Percentiles rank a stretch among this genome's conserved stretches.
Conservation (phyloP, 208 protist species). For the Acanthamoeba royreba region DNA sequence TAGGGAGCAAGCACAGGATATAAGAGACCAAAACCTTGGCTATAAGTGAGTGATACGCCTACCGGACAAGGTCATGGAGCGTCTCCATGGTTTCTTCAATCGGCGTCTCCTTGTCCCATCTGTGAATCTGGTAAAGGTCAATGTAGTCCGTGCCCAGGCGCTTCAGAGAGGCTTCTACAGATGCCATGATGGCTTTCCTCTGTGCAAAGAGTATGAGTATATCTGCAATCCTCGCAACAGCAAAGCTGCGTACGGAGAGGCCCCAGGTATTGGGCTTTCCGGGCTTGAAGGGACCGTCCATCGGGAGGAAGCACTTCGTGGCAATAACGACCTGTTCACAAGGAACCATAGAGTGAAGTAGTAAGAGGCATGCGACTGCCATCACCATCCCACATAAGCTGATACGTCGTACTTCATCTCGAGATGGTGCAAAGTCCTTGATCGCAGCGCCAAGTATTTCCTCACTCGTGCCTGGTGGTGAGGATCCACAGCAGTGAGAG, state of each 20-base stretch:
- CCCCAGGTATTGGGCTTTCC: background rate
- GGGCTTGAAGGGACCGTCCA: background rate
- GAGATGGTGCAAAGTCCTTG: background rate
- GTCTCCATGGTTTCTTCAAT: constrained; percentile 52
- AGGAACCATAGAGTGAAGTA: too few species aligned
- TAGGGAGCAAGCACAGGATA: background rate
- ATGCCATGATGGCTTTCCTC: background rate
- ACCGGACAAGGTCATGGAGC: constrained; percentile 29
- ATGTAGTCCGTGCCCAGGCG: background rate
- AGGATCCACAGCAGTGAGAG: background rate
- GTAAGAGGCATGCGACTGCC: too few species aligned
- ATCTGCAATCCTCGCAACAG: too few species aligned
- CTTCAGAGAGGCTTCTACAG: background rate
- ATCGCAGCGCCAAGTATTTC: background rate
- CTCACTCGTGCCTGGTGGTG: background rate
- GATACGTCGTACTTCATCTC: background rate
- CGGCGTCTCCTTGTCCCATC: constrained; percentile 9
- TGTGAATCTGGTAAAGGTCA: constrained; percentile 24
- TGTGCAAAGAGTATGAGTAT: too few species aligned
- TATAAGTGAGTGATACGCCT: background rate
- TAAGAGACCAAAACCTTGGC: background rate
- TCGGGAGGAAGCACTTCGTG: background rate
- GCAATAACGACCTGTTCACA: background rate
- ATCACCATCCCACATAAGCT: background rate
- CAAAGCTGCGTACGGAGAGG: background rate